Base-by-base conservation (phyloP, 2,329 filamentous ascomycete species). In the Sclerotinia borealis region DNA sequence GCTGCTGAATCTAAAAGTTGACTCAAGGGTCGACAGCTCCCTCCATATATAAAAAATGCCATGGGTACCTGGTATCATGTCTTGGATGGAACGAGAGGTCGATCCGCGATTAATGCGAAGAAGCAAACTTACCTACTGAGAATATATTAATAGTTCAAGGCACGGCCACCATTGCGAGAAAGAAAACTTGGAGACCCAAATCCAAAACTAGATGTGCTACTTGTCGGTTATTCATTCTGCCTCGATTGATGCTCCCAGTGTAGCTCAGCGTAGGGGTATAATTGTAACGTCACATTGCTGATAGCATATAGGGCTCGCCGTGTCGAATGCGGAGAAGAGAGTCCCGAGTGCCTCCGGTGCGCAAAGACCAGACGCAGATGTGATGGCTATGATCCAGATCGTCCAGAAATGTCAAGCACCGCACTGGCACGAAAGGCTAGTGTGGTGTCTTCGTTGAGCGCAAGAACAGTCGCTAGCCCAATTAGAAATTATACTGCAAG, bases 301-400 rank as follows among this genome's bases (percentile, higher is more conserved):
- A 34, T 47, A 31, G 4, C 11, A 48, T 39, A 7, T 62, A 72
- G 71, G 56, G 68, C 70, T 19, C 65, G 71, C n/a, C 65, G 71
- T 63, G 69, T 73, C 4, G 73, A 73, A 50, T 73, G 72, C 43
- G 72, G 69, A 27, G 72, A 73, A 63, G 68, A 69, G 34, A 71
- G 68, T 54, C 72, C 72, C 3, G 66, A 67, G 29, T 73, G 71
- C 47, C 67, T 67, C 54, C 65, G 68, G 62, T 73, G 71, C 63
- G 71, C 66, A 7, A 68, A 66, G 3, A 72, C 69, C 17, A 68
- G 71, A 19, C 64, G 71, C 17, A 71, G 68, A 47, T 72, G 71
- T 51, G 71, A 73, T 65, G 71, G 71, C 19, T 73, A 73, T 65
- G 66, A 64, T 29, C 22, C 7, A 19, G n/a, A 59, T 13, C 27